Evolutionary conservation across 768 basidiomycete species (phyloP).

Genomic region (Roridomyces roridus): DNA sequence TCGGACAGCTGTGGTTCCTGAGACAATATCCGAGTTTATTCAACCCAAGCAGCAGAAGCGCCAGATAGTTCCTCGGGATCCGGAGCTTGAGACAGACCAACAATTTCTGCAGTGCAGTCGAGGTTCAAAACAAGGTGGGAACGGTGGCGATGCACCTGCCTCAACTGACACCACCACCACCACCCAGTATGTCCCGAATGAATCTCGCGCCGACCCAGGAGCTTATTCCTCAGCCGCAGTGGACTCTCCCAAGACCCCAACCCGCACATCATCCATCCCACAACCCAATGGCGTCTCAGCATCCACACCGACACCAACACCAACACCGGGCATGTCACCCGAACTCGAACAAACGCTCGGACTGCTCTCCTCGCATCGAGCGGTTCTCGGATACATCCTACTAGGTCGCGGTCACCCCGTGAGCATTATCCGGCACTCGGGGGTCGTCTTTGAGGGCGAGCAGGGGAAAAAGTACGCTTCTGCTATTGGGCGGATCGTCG

Average conservation of each 20-base stretch:
- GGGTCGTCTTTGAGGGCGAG: constrained; percentile 87
- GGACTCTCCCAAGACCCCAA: constrained; percentile 13
- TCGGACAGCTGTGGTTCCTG: no score
- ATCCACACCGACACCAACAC: constrained; percentile 11
- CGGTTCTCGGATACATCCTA: constrained; percentile 87
- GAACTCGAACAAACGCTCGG: constrained; percentile 84
- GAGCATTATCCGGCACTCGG: constrained; percentile 84
- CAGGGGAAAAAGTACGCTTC: constrained; percentile 78
- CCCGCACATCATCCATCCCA: constrained; percentile 1
- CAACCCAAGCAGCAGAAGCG: no score
- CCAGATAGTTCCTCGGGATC: no score
- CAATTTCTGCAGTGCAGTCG: no score
- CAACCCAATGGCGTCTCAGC: constrained; percentile 12
- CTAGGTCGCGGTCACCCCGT: constrained; percentile 75
- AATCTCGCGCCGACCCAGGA: neutral
- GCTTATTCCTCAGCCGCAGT: constrained; percentile 24
- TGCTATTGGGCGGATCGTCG: constrained; percentile 77
- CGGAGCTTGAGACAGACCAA: no score
- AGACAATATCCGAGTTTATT: no score
- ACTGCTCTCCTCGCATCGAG: constrained; percentile 78
- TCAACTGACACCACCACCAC: neutral
- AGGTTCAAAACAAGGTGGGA: no score
- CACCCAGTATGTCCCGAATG: constrained; percentile 11
- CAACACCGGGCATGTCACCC: constrained; percentile 55
- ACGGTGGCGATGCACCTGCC: no score